Evolutionary conservation across 2,329 filamentous ascomycete species (phyloP).

Genomic region (Fusarium staphyleae): DNA sequence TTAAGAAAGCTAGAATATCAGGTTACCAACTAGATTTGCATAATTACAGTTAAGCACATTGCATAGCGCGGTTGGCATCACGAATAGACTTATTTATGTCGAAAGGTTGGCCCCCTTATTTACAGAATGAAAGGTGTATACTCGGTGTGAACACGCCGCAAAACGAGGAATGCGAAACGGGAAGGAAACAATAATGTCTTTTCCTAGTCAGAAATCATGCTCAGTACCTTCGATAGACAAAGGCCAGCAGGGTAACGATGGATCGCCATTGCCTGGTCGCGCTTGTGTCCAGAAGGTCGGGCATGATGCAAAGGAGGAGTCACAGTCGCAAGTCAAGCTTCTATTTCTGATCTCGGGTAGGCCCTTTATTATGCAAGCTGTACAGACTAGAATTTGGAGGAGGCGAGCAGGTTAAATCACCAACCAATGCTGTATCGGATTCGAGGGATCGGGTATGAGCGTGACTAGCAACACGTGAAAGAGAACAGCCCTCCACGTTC

Average conservation of each 20-base stretch:
- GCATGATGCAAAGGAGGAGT: conserved; percentile 17
- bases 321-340: not conserved
- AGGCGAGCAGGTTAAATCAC: too few relatives aligned
- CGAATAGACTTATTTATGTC: too few relatives aligned
- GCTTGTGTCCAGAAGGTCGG: conserved; percentile 27
- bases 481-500: not conserved
- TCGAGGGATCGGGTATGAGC: not conserved
- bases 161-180: conserved; percentile 73
- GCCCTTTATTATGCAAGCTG: not conserved
- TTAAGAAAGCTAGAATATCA: too few relatives aligned
- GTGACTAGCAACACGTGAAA: conserved; percentile 1
- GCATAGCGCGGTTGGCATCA: too few relatives aligned
- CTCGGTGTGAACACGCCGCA: conserved; percentile 61
- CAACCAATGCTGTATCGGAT: too few relatives aligned
- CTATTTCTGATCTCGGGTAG: too few relatives aligned
- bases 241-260: conserved; percentile 73
- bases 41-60: too few relatives aligned
- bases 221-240: conserved; percentile 52
- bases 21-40: too few relatives aligned
- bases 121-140: too few relatives aligned
- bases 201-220: not conserved
- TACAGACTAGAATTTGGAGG: too few relatives aligned
- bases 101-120: too few relatives aligned
- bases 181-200: conserved; percentile 73
- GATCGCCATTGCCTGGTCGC: conserved; percentile 70